Base-by-base conservation (phyloP, 345 rosid species). In the Lepidium sativum region DNA sequence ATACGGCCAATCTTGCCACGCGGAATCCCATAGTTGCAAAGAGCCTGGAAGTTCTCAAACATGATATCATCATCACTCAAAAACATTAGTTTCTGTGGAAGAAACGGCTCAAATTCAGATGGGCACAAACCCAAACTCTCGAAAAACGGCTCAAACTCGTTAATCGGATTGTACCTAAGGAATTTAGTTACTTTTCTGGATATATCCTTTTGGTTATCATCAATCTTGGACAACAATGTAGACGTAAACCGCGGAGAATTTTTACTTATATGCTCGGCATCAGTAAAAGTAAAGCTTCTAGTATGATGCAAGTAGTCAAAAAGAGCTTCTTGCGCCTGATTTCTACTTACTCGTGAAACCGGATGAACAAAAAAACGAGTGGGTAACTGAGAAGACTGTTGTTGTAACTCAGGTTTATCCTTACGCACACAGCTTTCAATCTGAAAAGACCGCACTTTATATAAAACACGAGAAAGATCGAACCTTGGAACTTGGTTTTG, bases 251-350 rank as follows among this genome's bases (percentile, higher is more conserved):
- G 61, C 0, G 92, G 98, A 0, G 88, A 86, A 61, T 86, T 91
- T 83, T 78, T 82, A 65, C 96, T 88, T 18, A 91, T 85, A 80
- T 91, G 83, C 63, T 91, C 98, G 17, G 95, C 96, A 60, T 88
- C 98, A 5, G 71, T 29, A 55, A 72, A 82, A 50, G 74, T 65
- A 25, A 80, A 43, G 77, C 78, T 77, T 78, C 98, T 83, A 49
- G 95, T 84, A 60, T 23, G 42, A 73, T 84, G 86, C 78, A 88
- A 82, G 82, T 91, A 91, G 45, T 91, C 94, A 55, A 85, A 84
- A 14, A 91, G 81, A 42, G 76, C 92, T 32, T 16, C 75, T 31
- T 81, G 90, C 52, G 88, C 92, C 63, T 77, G 81, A 13, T 68
- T 73, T 70, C 76, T 83, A 31, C 69, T 75, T 9, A 29, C 40